Base-by-base conservation (phyloP, 2,329 filamentous ascomycete species). In the Aspergillus uvarum region DNA sequence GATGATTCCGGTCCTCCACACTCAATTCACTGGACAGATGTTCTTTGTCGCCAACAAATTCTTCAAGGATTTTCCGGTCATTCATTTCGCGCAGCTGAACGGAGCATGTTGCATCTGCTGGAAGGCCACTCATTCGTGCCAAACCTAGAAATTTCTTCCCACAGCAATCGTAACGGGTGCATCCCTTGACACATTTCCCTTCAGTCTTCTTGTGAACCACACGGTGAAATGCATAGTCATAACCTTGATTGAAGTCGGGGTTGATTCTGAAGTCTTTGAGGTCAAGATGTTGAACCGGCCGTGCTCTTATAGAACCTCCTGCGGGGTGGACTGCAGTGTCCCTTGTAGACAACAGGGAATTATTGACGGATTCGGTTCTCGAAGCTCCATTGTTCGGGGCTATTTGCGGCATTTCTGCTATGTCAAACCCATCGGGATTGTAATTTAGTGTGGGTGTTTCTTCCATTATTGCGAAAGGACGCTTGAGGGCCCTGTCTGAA, bases 231-330 rank as follows among this genome's bases (percentile, higher is more conserved):
- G 91, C 91, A 74, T 86, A 91, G 56, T 87, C 83, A 48, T 87
- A 79, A 2, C 90, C 90, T 47, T 89, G 83, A 64, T 93, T 94
- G 65, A 81, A 83, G 4, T 80, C 78, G 0, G 91, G 88, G 64
- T 96, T 96, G 67, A 95, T 81, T 72, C 89, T 94, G 80, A 96
- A 97, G 74, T 96, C 89, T 12, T 86, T 84, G 1, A 89, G 78
- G 14, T 78, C 78, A 12, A 96, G 81, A 35, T 83, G 78, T 0
- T 81, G 76, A 3, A 87, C 64, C 0, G 87, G 83, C 54, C 82
- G 85, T 10, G 80, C 73, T 52, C 91, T 85, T 16, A 90, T 80
- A 1, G 80, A 79, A 59, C 76, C 76, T 19, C 77, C 70, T 48
- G 78, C 63, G 49, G 67, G 62, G 59, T 53, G 51, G 29, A 56